These are phyloP conservation scores for Dothistroma pini DNA, from an alignment of 2,329 filamentous ascomycete species.

Conservation along the genomic window DNA sequence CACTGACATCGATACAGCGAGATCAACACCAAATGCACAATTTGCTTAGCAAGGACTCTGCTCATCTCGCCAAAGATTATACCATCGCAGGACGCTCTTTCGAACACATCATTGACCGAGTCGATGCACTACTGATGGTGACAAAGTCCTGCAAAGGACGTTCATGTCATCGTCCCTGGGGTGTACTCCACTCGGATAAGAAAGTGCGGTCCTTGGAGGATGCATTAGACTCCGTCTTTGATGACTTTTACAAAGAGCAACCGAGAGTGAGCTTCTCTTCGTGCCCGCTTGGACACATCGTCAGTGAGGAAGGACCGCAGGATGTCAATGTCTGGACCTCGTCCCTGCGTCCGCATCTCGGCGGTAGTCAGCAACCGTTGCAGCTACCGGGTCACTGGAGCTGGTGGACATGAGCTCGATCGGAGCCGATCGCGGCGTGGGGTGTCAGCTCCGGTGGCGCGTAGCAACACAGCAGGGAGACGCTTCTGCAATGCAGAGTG, in stretches of 20 bases:
- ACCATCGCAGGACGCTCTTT: constrained; percentile 20
- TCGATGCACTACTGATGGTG: constrained; percentile 34
- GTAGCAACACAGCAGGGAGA: not conserved
- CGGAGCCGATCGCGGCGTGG: not conserved
- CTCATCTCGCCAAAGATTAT: constrained; percentile 15
- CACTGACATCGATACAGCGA: constrained; percentile 8
- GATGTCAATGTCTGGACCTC: constrained; percentile 20
- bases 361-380: constrained; percentile 8
- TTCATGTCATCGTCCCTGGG: constrained; percentile 33
- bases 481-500: not conserved
- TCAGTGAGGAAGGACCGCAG: constrained; percentile 53
- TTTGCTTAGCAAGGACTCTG: constrained; percentile 14
- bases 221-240: constrained; percentile 28
- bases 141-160: constrained; percentile 34
- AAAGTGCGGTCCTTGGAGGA: constrained; percentile 27
- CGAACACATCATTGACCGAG: constrained; percentile 23
- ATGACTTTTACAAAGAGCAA: constrained; percentile 33
- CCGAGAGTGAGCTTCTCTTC: constrained; percentile 50
- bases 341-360: not conserved
- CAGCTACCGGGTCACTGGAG: constrained; percentile 15
- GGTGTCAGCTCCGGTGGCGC: not conserved
- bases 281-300: constrained; percentile 56
- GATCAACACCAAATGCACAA: constrained; percentile 28
- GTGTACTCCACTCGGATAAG: constrained; percentile 31
- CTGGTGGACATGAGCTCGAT: constrained; percentile 17